Base-by-base conservation (phyloP, 371 early-diverging fungal genomes). In the Mortierella sp. region DNA sequence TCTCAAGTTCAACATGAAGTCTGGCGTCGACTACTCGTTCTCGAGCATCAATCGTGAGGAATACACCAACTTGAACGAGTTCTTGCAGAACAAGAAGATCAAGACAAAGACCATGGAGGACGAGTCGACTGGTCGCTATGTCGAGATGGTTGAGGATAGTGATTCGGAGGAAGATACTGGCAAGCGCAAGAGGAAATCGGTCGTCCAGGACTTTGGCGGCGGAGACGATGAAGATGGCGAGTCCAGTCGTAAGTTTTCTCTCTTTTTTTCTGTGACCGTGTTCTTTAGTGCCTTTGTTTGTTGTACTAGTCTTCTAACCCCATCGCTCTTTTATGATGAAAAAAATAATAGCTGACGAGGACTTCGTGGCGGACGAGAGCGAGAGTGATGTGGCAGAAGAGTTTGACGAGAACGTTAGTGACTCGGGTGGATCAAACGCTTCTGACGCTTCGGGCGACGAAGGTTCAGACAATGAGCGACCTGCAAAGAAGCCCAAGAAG, bases 321-420 rank as follows among this genome's bases (percentile, higher is more conserved):
- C 49, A 70, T 49, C 46, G 65, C 56, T 44, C 71, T 78, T 58
- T 43, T 29, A 70, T 32, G 41, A 41, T 77, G 24, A 12, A n/a
- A 4, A 4, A 38, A 44, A 32, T 4, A 35, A 54, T 88, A 93
- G 96, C 95, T 87, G 97, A 97, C 89, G 96, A 96, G 90, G 97
- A 96, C 90, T 98, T 97, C 89, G 95, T 95, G 12, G 98, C 95
- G 29, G 93, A 90, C 46, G 96, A 94, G 14, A 93, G 91, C 63
- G 96, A 93, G 79, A 95, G 95, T 83, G 98, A 98, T 84, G 96
- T 96, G 2, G 94, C 94, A 12, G 97, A 98, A 86, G 99, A 98
- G 83, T 98, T 92, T 83, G 96, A 97, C 87, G 96, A 96, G 78
- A 92, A 97, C 80, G 91, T 90, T 18, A 82, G 87, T 43, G 88